Conservation (phyloP, 805 yeast species). For the Zygoascus tannicola region DNA sequence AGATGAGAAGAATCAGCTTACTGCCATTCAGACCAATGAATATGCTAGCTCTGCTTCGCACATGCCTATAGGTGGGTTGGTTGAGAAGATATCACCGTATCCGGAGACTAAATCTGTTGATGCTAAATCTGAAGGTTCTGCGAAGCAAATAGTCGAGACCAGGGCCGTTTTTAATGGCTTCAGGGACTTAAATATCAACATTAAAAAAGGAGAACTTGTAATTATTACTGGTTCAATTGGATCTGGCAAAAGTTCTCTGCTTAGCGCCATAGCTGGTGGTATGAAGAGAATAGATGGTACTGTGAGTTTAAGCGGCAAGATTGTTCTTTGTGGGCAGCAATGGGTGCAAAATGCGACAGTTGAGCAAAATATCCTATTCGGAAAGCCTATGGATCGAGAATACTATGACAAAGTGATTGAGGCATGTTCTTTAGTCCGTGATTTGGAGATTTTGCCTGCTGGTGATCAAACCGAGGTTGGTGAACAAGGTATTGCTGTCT, state of each 20-base stretch:
- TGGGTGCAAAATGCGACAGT: conserved; percentile 83
- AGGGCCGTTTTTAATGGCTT: conserved; percentile 23
- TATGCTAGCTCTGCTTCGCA: conserved; percentile 19
- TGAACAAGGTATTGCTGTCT: conserved; percentile 77
- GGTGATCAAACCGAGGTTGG: conserved; percentile 82
- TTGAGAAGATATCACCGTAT: conserved; percentile 2
- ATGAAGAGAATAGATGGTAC: conserved; percentile 51
- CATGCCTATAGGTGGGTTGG: conserved; percentile 6
- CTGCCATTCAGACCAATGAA: conserved; percentile 7
- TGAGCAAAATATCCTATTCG: conserved; percentile 65
- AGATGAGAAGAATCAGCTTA: conserved; percentile 7
- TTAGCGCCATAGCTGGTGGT: conserved; percentile 62
- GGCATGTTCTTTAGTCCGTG: conserved; percentile 59
- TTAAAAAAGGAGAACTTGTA: conserved; percentile 58
- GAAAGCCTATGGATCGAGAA: conserved; percentile 40
- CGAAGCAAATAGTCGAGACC: conserved; percentile 10
- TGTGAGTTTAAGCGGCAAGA: conserved; percentile 44
- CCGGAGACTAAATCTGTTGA: conserved; percentile 37
- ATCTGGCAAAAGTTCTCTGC: conserved; percentile 67
- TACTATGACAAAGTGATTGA: conserved; percentile 46
- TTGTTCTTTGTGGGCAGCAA: conserved; percentile 52
- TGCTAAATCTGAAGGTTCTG: conserved; percentile 29
- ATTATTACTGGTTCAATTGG: conserved; percentile 77
- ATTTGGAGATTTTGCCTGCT: conserved; percentile 56
- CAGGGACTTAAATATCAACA: conserved; percentile 37